A percentile compares a stretch with the other conserved stretches of the same genome.
phyloP scores from a whole-genome alignment of 148 eudicot genomes.

The Rhododendron henanense region DNA sequence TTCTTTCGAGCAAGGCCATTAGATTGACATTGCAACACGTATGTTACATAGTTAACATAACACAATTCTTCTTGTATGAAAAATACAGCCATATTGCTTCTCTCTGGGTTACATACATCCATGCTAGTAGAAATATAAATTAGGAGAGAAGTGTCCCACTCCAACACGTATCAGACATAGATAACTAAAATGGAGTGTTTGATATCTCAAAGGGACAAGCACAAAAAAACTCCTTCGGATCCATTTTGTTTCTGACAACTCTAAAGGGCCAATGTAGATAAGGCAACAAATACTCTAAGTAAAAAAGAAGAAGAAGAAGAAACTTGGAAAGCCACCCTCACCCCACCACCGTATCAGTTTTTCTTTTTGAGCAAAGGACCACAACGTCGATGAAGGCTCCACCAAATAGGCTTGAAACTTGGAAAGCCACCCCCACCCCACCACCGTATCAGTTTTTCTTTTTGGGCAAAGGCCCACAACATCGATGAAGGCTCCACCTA shows the following conservation, averaged over 20 bases:
- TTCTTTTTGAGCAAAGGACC: too few relatives aligned
- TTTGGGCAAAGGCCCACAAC: background rate
- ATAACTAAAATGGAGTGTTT: background rate
- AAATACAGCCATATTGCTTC: background rate
- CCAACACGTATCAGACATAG: background rate
- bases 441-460: background rate
- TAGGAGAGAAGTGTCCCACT: background rate
- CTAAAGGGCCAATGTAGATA: background rate
- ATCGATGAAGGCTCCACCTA: background rate
- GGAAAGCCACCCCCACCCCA: background rate
- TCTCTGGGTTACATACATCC: background rate
- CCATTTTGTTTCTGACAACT: background rate
- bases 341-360: too few relatives aligned
- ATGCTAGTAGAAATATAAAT: background rate
- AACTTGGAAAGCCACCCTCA: background rate
- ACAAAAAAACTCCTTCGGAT: background rate
- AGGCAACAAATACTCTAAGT: background rate
- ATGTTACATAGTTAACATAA: background rate
- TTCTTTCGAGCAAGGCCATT: background rate
- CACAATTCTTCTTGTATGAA: background rate
- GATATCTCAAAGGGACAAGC: background rate
- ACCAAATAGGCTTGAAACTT: background rate
- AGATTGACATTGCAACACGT: background rate
- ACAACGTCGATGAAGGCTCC: too few relatives aligned
- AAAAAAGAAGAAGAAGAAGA: background rate